These are phyloP conservation scores for Cutaneotrichosporon cavernicola DNA, from an alignment of 1,284 basidiomycete species.

Conservation along the genomic window DNA sequence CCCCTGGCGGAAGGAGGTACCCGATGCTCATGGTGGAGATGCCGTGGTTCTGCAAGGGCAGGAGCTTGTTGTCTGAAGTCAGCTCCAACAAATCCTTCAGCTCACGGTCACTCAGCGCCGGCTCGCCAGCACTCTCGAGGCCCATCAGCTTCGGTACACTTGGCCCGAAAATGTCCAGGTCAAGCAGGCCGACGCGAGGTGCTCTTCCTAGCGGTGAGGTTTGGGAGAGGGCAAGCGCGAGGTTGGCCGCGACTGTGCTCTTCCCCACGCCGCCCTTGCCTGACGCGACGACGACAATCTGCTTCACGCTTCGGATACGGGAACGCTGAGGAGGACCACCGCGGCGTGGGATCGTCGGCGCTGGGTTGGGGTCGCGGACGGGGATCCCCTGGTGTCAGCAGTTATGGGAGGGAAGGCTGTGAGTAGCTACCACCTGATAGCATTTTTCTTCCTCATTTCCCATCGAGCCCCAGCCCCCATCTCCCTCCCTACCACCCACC, in stretches of 20 bases:
- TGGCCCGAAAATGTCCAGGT: slow-evolving; percentile 95
- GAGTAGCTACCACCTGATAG: no score
- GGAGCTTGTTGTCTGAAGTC: slow-evolving; percentile 66
- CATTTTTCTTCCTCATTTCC: no score
- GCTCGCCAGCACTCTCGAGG: slow-evolving; percentile 75
- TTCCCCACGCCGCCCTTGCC: slow-evolving; percentile 98
- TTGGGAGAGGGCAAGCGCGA: slow-evolving; percentile 59
- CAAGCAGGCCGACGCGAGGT: slow-evolving; percentile 77
- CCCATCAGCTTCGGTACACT: slow-evolving; percentile 96
- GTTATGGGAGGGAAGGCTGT: neutral
- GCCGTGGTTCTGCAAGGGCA: slow-evolving; percentile 85
- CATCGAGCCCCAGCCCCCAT: no score
- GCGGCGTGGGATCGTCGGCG: slow-evolving; percentile 51
- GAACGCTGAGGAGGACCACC: slow-evolving; percentile 55
- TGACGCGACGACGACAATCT: slow-evolving; percentile 80
- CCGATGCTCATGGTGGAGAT: slow-evolving; percentile 97
- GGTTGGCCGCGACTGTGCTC: slow-evolving; percentile 87
- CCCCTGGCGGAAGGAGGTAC: slow-evolving; percentile 57
- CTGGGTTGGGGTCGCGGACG: slow-evolving; percentile 43
- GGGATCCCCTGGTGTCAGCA: slow-evolving; percentile 47
- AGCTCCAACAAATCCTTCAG: slow-evolving; percentile 10
- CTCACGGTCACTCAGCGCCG: slow-evolving; percentile 70
- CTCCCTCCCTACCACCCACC: no score
- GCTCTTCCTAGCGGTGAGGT: slow-evolving; percentile 51
- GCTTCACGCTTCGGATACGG: slow-evolving; percentile 57